phyloP scores from a whole-genome alignment of 208 protist genomes.

The Wallacemonas rigidus region DNA sequence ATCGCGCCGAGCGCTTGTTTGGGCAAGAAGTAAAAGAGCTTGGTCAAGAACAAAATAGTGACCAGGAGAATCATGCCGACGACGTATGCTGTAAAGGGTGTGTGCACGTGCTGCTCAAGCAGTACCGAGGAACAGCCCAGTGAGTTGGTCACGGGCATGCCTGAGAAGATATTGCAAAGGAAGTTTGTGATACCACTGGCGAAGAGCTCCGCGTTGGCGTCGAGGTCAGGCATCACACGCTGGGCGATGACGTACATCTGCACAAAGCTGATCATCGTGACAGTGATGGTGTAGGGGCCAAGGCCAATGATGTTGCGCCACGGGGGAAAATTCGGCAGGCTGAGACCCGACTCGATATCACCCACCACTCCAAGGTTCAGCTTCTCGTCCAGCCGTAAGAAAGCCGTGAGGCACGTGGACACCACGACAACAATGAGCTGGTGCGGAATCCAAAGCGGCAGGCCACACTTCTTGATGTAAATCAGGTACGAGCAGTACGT shows the following conservation, averaged over 20 bases:
- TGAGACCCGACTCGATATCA: conserved; percentile 33
- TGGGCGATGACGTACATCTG: conserved; percentile 65
- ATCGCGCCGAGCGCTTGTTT: conserved; percentile 59
- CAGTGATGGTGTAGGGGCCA: conserved; percentile 57
- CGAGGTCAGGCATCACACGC: conserved; percentile 47
- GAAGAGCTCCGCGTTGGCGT: conserved; percentile 59
- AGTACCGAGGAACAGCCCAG: conserved; percentile 59
- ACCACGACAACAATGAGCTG: conserved; percentile 65
- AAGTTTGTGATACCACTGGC: conserved; percentile 50
- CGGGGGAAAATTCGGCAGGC: conserved; percentile 36
- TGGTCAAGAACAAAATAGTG: conserved; percentile 46
- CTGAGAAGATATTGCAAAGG: conserved; percentile 44
- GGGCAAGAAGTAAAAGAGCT: conserved; percentile 65
- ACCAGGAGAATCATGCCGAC: conserved; percentile 43
- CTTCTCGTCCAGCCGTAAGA: conserved; percentile 30
- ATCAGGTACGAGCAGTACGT: conserved; percentile 52
- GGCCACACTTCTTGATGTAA: conserved; percentile 42
- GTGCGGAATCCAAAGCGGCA: conserved; percentile 60
- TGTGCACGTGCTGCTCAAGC: conserved; percentile 46
- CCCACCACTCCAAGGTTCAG: conserved; percentile 34
- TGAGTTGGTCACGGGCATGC: conserved; percentile 59
- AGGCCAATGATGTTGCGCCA: conserved; percentile 44
- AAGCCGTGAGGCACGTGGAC: conserved; percentile 43
- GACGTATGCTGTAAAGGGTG: conserved; percentile 43
- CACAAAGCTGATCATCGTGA: conserved; percentile 61